Percentiles rank a stretch among this genome's conserved stretches.
These are phyloP conservation scores for Cytospora piceae DNA, from an alignment of 2,329 filamentous ascomycete species.

Conservation along the genomic window DNA sequence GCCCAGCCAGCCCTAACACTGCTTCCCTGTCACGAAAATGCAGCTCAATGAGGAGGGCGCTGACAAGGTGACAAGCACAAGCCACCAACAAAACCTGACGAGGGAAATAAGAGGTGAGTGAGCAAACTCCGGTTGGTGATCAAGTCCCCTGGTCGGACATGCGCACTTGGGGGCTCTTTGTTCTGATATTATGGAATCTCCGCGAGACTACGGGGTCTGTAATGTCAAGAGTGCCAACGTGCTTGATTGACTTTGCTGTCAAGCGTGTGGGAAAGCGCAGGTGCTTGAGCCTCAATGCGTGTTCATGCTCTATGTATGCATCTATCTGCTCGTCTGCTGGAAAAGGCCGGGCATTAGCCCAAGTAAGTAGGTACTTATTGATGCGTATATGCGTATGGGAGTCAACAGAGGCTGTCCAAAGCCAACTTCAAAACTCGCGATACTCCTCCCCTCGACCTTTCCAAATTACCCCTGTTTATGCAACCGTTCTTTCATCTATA, in stretches of 20 bases:
- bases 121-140: background rate
- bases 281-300: background rate
- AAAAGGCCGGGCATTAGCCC: background rate
- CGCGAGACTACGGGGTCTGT: background rate
- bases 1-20: constrained; percentile 3
- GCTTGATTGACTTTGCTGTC: background rate
- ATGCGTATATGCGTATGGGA: background rate
- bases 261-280: background rate
- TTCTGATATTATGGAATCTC: too few relatives aligned
- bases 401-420: background rate
- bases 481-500: constrained; percentile 1
- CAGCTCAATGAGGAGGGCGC: background rate
- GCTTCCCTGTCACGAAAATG: background rate
- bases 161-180: too few relatives aligned
- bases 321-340: constrained; percentile 2
- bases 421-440: background rate
- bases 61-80: background rate
- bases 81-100: background rate
- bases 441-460: background rate
- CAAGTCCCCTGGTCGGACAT: background rate
- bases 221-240: background rate
- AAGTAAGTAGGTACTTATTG: background rate
- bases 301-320: constrained; percentile 2
- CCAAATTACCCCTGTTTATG: background rate
- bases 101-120: background rate